Percentiles rank a stretch among this genome's conserved stretches.
Conservation (phyloP, 106 monocot genomes). For the Gastrodia elata region DNA sequence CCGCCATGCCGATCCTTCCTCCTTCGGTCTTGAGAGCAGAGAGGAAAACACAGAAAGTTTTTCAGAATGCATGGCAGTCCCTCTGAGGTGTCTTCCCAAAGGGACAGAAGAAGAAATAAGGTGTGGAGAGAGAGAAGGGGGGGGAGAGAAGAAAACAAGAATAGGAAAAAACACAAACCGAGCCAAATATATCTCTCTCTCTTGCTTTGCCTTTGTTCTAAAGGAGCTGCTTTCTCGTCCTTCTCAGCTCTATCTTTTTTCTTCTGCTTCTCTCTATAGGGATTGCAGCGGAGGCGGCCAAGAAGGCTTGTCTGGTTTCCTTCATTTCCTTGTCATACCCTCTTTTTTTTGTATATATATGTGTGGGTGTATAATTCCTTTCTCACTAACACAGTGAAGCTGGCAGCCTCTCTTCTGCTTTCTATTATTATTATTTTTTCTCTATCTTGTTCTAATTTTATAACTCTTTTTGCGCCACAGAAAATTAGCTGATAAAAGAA, state of each 20-base stretch:
- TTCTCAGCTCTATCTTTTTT: slow-evolving; percentile 8
- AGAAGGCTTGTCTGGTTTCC: slow-evolving; percentile 5
- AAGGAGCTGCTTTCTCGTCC: not conserved
- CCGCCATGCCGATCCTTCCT: too few species aligned
- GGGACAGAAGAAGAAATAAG: slow-evolving; percentile 18
- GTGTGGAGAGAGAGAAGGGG: slow-evolving; percentile 4
- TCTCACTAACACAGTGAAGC: not conserved
- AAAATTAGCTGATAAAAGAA: not conserved
- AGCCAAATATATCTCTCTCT: not conserved
- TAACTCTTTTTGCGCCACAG: not conserved
- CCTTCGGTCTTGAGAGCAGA: too few species aligned
- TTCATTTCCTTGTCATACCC: slow-evolving; percentile 14
- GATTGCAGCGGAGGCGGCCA: slow-evolving; percentile 3
- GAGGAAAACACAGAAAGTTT: too few species aligned
- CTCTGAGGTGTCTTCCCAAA: slow-evolving; percentile 18
- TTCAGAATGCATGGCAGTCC: too few species aligned
- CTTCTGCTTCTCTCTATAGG: not conserved
- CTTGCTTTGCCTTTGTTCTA: not conserved
- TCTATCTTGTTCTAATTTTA: not conserved
- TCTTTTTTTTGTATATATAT: too few species aligned
- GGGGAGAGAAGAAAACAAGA: slow-evolving; percentile 6
- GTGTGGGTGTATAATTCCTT: too few species aligned
- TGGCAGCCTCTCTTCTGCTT: not conserved
- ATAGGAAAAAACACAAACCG: slow-evolving; percentile 7
- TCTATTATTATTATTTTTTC: not conserved